Evolutionary conservation across 225 moss, liverwort and hornwort species (phyloP).

Genomic region (Sphagnum contortum): DNA sequence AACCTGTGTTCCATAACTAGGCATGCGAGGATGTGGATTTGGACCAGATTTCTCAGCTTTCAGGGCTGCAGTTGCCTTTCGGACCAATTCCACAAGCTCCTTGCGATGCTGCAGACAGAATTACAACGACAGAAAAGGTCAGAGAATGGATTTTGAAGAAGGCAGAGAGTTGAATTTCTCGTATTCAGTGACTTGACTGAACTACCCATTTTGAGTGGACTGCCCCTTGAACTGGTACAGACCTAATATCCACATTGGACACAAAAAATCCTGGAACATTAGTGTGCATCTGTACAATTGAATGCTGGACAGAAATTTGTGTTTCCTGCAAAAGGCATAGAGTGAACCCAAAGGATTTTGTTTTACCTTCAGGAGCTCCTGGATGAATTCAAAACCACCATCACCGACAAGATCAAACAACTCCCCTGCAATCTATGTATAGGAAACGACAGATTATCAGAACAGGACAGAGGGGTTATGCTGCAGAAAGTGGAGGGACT

Average conservation of each 20-base stretch:
- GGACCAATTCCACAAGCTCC: slow-evolving; percentile 71
- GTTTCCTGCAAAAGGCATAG: too few relatives aligned
- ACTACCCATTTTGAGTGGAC: too few relatives aligned
- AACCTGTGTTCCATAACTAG: slow-evolving; percentile 99
- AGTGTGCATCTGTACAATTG: too few relatives aligned
- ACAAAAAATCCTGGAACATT: too few relatives aligned
- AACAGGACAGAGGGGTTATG: not conserved
- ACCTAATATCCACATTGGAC: too few relatives aligned
- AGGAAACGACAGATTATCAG: not conserved
- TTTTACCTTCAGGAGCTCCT: slow-evolving; percentile 72
- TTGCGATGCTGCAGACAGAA: slow-evolving; percentile 61
- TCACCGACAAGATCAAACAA: slow-evolving; percentile 93
- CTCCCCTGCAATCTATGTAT: slow-evolving; percentile 71
- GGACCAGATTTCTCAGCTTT: slow-evolving; percentile 74
- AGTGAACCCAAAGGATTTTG: too few relatives aligned
- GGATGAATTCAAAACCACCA: slow-evolving; percentile 93
- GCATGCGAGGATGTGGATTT: slow-evolving; percentile 76
- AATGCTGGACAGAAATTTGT: too few relatives aligned
- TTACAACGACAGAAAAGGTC: not conserved
- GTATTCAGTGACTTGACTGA: too few relatives aligned
- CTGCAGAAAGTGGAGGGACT: too few relatives aligned
- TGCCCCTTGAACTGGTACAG: too few relatives aligned
- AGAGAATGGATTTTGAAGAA: not conserved
- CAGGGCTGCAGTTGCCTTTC: slow-evolving; percentile 66
- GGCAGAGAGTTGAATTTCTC: not conserved